Conservation (phyloP, 2,329 filamentous ascomycete species). For the Diaporthe citrichinensis region DNA sequence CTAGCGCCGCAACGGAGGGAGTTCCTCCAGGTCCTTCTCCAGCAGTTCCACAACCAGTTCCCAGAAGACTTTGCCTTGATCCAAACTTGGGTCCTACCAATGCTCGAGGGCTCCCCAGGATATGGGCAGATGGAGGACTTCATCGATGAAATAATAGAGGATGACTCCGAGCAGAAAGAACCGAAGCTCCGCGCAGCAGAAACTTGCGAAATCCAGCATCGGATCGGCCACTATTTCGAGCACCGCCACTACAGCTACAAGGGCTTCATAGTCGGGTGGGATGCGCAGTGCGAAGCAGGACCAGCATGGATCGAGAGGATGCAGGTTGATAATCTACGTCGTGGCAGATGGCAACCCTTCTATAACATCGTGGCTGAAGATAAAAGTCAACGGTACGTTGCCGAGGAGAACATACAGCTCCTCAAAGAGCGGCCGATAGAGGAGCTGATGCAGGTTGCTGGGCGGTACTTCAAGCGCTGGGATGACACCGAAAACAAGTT, state of each 20-base stretch:
- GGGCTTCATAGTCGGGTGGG: conserved; percentile 77
- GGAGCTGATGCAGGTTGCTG: conserved; percentile 66
- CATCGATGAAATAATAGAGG: not conserved
- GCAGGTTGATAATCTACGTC: conserved; percentile 69
- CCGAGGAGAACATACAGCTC: conserved; percentile 74
- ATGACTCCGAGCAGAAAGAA: not conserved
- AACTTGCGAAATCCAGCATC: conserved; percentile 51
- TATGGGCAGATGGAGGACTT: not conserved
- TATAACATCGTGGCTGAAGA: conserved; percentile 78
- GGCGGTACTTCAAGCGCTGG: conserved; percentile 76
- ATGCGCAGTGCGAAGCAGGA: conserved; percentile 54
- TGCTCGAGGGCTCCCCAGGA: not conserved
- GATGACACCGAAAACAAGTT: conserved; percentile 64
- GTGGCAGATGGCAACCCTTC: conserved; percentile 74
- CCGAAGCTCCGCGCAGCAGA: not conserved
- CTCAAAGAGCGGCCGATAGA: conserved; percentile 57
- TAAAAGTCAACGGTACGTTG: conserved; percentile 74
- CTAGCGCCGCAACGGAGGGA: conserved; percentile 32
- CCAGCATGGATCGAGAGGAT: conserved; percentile 73
- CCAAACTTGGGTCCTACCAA: not conserved
- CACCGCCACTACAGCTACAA: conserved; percentile 74
- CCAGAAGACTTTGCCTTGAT: conserved; percentile 41
- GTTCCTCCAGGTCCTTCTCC: conserved; percentile 30
- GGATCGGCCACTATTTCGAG: conserved; percentile 71
- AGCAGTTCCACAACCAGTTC: conserved; percentile 38